Base-by-base conservation (phyloP, 164 flowering plant species). In the Magnolia officinalis region DNA sequence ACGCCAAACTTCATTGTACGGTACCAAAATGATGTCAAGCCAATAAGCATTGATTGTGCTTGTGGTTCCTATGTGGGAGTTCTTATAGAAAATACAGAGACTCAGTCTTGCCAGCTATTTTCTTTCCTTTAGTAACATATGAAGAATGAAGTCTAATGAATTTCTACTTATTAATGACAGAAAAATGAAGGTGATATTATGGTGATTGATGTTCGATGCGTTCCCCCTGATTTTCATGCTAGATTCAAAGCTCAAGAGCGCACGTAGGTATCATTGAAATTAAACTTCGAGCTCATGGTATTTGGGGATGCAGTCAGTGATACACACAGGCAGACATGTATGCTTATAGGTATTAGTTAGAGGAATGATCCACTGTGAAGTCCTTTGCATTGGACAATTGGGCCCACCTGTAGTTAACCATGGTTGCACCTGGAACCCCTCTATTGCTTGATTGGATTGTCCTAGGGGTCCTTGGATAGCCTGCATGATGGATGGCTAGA, bases 221-320 rank as follows among this genome's bases (percentile, higher is more conserved):
- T 94, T 80, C 90, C 96, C 37, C 18, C 86, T 74, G 88, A 90
- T 88, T 96, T 91, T 82, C 99, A 96, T 85, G 94, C 99, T 29
- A 90, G 99, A 85, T 88, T 77, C 79, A 90, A 83, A 79, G 99
- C 98, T 81, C 89, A 45, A 84, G 99, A 96, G 81, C 90, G 99
- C 82, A 96, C 90, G 98, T 96, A 86, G 82, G 98, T 92, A 87
- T 77, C 84, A 76, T 71, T 7, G 45, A 72, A 55, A 51, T 55
- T 55, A 51, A 24, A 55, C 74, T 51, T 55, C 24, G 49, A 55
- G 31, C 64, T 1, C 16, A 50, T 50, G 24, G 59, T 23, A 70
- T 49, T 18, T 70, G 55, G n/a, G 45, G 24, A n/a, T 70, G 55
- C 58, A 50, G 18, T 55, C 18, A 55, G 18, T 55, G 18, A 55